Evolutionary conservation across 2,329 filamentous ascomycete species (phyloP), one percentile per base, ranked within the genome.

Genomic region (Colletotrichum caudatum): DNA sequence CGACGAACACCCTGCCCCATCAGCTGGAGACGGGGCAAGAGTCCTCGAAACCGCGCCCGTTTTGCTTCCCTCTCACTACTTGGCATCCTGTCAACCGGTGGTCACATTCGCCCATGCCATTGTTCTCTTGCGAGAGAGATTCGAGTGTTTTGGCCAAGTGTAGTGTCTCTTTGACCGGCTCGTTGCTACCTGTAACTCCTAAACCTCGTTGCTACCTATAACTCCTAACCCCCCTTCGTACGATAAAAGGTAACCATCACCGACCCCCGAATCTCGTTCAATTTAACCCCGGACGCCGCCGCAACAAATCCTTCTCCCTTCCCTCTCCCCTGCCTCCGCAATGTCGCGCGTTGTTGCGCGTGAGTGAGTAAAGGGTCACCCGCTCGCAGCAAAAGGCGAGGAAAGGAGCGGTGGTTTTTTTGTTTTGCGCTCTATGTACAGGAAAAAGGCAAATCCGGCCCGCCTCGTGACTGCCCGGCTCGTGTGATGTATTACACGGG

Each of bases 221-320:
- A 53, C 26, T 16, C 26, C 26, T 2, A 29, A 29, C 26, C 20
- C 11, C 46, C 46, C 44, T 0, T 1, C n/a, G n/a, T 23, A 23
- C 37, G 12, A 5, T 1, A 54, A 41, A 54, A 54, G 18, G 23
- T 46, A 46, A 33, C 11, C 8, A 20, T 33, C n/a, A 8, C 7
- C 14, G 48, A 46, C 33, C 46, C 46, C 33, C n/a, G n/a, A 3
- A 39, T 53, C 23, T 29, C 50, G 23, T 33, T 23, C 35, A 63
- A 54, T 53, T 63, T 29, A 54, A 54, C 37, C 50, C 61, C 61
- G n/a, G n/a, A 54, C 61, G 35, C 61, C 61, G 61, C 50, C 61
- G 61, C 50, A 54, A 54, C 23, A 33, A 3, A 8, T 2, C 7
- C 29, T 23, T 11, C 26, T 7, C 44, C 48, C 11, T 54, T 39